Evolutionary conservation across 192 early-diverging fungal genomes (phyloP).

Genomic region (Umbelopsis sp.): DNA sequence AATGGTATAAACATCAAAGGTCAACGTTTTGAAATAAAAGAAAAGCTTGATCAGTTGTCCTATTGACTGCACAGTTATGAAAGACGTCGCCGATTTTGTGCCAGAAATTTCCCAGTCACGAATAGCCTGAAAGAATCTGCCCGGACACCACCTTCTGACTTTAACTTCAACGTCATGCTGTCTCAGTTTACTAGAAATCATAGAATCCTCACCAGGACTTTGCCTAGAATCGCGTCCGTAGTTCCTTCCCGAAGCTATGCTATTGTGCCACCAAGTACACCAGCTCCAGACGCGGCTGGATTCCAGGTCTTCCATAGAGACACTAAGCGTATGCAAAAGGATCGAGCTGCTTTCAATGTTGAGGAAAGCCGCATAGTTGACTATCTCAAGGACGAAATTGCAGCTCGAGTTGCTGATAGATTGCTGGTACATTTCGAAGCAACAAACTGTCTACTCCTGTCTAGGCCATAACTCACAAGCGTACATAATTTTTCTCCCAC

Average conservation of each 20-base stretch:
- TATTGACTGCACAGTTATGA: no score
- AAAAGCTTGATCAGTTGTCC: no score
- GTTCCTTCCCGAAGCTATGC: neutral
- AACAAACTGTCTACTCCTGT: neutral
- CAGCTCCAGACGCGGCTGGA: constrained; percentile 22
- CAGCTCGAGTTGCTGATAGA: constrained; percentile 83
- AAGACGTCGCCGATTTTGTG: no score
- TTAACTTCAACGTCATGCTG: neutral
- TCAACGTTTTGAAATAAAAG: no score
- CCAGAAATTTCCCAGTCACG: no score
- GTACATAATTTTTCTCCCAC: no score
- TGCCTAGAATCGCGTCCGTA: neutral
- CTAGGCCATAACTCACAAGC: no score
- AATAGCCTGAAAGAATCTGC: no score
- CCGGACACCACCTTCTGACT: neutral
- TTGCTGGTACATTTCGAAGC: constrained; percentile 57
- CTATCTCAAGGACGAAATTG: constrained; percentile 92
- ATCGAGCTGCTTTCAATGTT: constrained; percentile 65
- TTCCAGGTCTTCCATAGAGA: constrained; percentile 81
- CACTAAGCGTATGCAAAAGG: constrained; percentile 76
- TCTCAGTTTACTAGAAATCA: neutral
- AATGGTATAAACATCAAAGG: no score
- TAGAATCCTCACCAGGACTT: neutral
- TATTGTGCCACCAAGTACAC: constrained; percentile 2
- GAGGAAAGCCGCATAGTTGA: constrained; percentile 72